phyloP scores from a whole-genome alignment of 306 rosid species.

The Nissolia schottii region DNA sequence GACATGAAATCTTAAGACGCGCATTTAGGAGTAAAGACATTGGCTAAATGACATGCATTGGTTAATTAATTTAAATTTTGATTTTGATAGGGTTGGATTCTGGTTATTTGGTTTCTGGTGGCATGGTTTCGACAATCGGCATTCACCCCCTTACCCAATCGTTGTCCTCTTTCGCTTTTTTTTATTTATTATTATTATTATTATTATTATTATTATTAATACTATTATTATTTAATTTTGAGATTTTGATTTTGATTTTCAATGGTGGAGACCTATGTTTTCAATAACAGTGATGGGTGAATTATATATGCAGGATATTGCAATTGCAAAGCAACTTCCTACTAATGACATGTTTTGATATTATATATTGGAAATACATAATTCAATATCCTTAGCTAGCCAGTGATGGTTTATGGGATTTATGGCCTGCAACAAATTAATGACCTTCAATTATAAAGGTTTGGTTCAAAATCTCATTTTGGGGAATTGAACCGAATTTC shows the following conservation, averaged over 20 bases:
- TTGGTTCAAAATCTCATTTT: no score
- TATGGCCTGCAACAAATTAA: no score
- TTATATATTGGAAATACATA: neutral
- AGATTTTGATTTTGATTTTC: neutral
- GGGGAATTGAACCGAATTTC: no score
- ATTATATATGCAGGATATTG: neutral
- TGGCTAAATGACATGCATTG: neutral
- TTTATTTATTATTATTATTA: neutral
- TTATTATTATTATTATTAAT: neutral
- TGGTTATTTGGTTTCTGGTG: neutral
- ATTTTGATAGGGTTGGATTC: neutral
- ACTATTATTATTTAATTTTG: neutral
- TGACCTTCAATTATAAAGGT: no score
- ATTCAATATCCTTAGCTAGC: no score
- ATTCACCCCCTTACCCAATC: neutral
- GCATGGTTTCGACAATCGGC: conserved; percentile 10
- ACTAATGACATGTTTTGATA: neutral
- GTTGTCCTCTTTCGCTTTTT: neutral
- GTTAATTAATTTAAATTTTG: neutral
- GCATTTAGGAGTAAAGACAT: neutral
- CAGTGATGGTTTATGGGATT: no score
- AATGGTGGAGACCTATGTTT: neutral
- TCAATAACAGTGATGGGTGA: neutral
- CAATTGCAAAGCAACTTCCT: conserved; percentile 3
- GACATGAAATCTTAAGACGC: neutral